Evolutionary conservation across 345 rosid species (phyloP).

Genomic region (Limnanthes douglasii): DNA sequence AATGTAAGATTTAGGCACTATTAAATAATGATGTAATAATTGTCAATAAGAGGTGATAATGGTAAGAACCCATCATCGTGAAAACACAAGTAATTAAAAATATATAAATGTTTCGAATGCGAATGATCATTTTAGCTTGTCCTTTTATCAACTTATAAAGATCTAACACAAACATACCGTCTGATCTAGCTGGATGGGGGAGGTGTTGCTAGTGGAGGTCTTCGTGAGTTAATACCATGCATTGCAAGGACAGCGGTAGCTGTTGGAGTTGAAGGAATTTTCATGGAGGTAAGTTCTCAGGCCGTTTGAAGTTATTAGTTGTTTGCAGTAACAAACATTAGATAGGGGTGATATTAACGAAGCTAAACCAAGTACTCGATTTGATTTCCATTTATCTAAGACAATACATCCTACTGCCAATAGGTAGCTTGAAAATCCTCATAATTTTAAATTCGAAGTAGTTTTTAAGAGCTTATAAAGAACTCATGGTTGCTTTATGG

Average conservation of each 20-base stretch:
- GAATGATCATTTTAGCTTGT: too few species aligned
- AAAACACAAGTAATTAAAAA: too few species aligned
- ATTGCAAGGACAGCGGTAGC: conserved; percentile 95
- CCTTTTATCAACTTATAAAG: too few species aligned
- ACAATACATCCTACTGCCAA: too few species aligned
- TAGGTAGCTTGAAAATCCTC: not conserved
- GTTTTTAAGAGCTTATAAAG: not conserved
- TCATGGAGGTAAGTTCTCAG: conserved; percentile 93
- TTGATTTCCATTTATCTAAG: conserved; percentile 2
- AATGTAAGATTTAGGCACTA: too few species aligned
- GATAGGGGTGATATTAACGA: conserved; percentile 3
- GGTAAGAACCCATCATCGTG: too few species aligned
- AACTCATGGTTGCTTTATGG: conserved; percentile 11
- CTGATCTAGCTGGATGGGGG: conserved; percentile 76
- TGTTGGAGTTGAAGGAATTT: conserved; percentile 92
- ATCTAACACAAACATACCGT: conserved; percentile 5
- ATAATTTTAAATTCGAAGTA: not conserved
- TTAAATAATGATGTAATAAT: too few species aligned
- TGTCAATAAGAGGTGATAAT: too few species aligned
- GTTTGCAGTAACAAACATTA: too few species aligned
- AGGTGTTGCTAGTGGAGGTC: conserved; percentile 99
- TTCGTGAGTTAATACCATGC: conserved; percentile 94
- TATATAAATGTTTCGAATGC: too few species aligned
- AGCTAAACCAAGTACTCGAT: conserved; percentile 1
- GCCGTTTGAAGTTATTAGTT: too few species aligned